Base-by-base conservation (phyloP, 768 basidiomycete genomes). In the Podaxis rugospora region DNA sequence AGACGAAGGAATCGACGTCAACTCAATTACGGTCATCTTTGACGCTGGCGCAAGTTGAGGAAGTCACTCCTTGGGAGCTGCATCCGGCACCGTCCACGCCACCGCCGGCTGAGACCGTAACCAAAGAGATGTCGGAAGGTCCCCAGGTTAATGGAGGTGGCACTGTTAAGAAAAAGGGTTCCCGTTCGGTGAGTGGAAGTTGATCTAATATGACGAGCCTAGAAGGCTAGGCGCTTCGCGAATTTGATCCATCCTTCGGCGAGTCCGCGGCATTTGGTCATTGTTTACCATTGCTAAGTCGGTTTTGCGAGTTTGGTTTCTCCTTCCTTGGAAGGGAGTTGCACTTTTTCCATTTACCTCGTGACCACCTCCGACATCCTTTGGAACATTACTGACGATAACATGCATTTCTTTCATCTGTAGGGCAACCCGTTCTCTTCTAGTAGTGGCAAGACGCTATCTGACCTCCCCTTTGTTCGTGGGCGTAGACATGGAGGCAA, bases 401-500 rank as follows among this genome's bases (percentile, higher is more conserved):
- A 37, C 10, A 42, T 51, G 50, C 53, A 36, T 55, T 25, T 49
- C 27, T 51, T 27, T 23, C 32, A 18, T 35, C 27, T 21, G 14
- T n/a, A 61, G 59, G 52, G 51, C 28, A 46, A 47, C 23, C 35
- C 52, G 14, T 42, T 59, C 37, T 58, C 61, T 35, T 47, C 63
- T 51, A 64, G 58, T 51, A 51, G 32, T 55, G 62, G 44, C 44
- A 61, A 49, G 32, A 25, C 59, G 13, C 37, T 55, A 39, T 59
- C 70, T 16, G 71, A 72, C 25, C 28, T 69, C 18, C 65, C 68
- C 23, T 67, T 72, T 5, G 61, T 72, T 28, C 68, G 69, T 14
- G 66, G 71, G 42, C 75, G 75, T 42, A 77, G 74, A 58, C 73
- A 73, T 40, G 75, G 69, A 1, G 71, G 65, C 52, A 75, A 74